Evolutionary conservation across 768 basidiomycete species (phyloP).

Genomic region (Kwoniella botswanensis): DNA sequence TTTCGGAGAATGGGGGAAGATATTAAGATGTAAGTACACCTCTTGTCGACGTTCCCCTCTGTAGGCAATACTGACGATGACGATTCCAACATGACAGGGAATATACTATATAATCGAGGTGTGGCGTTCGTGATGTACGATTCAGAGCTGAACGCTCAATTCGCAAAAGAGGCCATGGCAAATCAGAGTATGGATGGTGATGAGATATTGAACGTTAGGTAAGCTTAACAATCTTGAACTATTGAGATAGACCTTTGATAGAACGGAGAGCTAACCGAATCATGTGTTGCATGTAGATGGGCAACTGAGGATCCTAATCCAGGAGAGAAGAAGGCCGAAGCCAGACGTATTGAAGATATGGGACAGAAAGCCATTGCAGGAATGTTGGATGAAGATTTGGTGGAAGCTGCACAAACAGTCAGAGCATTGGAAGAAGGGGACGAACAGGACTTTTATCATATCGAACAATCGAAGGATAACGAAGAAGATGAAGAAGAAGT

Average conservation of each 20-base stretch:
- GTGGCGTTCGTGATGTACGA: constrained; percentile 97
- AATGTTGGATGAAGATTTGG: constrained; percentile 83
- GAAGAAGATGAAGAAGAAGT: constrained; percentile 56
- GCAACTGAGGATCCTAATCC: constrained; percentile 99
- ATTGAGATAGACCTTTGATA: neutral
- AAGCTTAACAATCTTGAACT: constrained; percentile 24
- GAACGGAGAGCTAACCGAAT: neutral
- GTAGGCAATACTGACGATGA: neutral
- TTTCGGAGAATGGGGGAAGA: constrained; percentile 94
- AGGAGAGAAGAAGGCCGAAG: constrained; percentile 81
- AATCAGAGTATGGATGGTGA: constrained; percentile 97
- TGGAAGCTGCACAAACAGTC: constrained; percentile 84
- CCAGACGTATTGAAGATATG: constrained; percentile 76
- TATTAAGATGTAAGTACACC: constrained; percentile 77
- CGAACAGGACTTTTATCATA: constrained; percentile 55
- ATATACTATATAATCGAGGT: constrained; percentile 88
- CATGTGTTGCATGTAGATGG: constrained; percentile 64
- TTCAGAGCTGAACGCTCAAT: constrained; percentile 82
- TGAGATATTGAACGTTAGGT: constrained; percentile 94
- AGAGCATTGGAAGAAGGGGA: constrained; percentile 85
- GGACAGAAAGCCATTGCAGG: constrained; percentile 82
- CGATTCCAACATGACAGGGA: constrained; percentile 63
- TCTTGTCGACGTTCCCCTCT: too few species aligned
- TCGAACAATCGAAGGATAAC: constrained; percentile 51
- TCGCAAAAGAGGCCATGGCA: constrained; percentile 98